Evolutionary conservation across 768 basidiomycete genomes (phyloP), one percentile per base, ranked within the genome.

Genomic region (Ramaria sp.): DNA sequence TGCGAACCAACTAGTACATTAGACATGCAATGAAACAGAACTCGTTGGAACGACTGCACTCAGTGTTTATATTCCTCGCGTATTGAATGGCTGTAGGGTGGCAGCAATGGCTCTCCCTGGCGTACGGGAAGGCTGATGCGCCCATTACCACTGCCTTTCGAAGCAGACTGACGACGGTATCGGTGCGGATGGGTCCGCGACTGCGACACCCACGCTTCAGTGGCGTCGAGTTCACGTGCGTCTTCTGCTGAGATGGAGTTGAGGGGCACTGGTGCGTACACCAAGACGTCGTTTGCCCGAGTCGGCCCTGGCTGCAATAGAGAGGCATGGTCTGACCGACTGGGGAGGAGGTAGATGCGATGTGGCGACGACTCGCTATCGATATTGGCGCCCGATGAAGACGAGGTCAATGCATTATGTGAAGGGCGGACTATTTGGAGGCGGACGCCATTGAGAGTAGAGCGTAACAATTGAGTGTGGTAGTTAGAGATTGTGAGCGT

Each of bases 221-320:
- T 55, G 30, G 77, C 75, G 19, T 79, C 72, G 43, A 83, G 62
- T 37, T 75, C 72, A 19, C 72, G 67, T 1, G 78, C 80, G 20
- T 79, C 69, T 51, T 78, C 70, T 37, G 75, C 72, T 9, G 86
- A 76, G 10, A 88, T 69, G 12, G 78, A 73, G 59, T 69, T 73
- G 41, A 84, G 66, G 0, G 83, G 78, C 0, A 89, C 76, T 12
- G 85, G 84, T n/a, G 84, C 82, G 64, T 88, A 89, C n/a, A 89
- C 77, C 31, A 82, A 19, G 60, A 59, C 73, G 31, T 43, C 30
- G 22, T n/a, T 52, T 7, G 31, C 13, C 4, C 10, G 47, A 4
- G 41, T 22, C 30, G 30, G 57, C 13, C 68, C 46, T 65, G 30
- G 50, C 45, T 33, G 51, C 51, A 19, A 60, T 5, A 57, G 51